phyloP scores from a whole-genome alignment of 2,329 filamentous ascomycete species.

The Fusarium udum region DNA sequence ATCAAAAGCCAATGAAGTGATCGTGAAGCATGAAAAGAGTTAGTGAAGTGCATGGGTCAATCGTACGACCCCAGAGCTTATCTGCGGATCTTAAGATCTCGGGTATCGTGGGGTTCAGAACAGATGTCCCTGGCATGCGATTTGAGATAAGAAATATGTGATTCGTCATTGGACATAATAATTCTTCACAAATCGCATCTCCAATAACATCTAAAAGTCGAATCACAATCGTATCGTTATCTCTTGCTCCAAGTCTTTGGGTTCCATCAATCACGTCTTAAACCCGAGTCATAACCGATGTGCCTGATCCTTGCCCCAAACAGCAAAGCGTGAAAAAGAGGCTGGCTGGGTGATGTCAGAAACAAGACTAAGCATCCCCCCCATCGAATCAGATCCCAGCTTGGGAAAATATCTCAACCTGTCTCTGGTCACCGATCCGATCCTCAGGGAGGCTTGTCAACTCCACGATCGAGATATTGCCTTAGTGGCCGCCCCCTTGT shows the following conservation, averaged over 20 bases:
- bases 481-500: conserved; percentile 10
- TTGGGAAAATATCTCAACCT: conserved; percentile 5
- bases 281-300: conserved; percentile 1
- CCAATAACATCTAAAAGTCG: accelerated
- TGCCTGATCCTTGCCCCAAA: neutral
- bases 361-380: neutral
- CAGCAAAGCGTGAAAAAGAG: neutral
- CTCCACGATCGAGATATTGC: conserved; percentile 18
- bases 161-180: accelerated
- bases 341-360: conserved; percentile 1
- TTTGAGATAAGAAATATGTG: accelerated
- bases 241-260: neutral
- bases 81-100: neutral
- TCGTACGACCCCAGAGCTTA: neutral
- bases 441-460: conserved; percentile 16
- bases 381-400: neutral
- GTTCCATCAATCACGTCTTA: neutral
- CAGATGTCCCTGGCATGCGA: accelerated
- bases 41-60: neutral
- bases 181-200: accelerated
- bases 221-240: neutral
- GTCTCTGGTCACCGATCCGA: neutral
- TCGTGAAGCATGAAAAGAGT: neutral
- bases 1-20: neutral
- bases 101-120: neutral